These are phyloP conservation scores for Trichocomaceae sp. DNA, from an alignment of 2,329 filamentous ascomycete species.

Conservation along the genomic window DNA sequence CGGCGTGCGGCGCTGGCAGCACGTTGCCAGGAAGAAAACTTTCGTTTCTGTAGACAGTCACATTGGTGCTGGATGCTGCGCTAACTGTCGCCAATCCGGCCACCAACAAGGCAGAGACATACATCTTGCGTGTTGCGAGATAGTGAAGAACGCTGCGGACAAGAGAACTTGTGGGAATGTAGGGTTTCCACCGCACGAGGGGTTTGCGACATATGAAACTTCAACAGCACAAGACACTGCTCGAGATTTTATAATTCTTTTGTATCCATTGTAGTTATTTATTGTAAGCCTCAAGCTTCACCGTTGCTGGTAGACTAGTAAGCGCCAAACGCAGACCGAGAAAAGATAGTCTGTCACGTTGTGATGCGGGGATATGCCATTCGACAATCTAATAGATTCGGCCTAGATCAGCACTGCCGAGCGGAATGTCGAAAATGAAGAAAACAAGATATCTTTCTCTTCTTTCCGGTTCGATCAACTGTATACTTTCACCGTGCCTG, in stretches of 20 bases:
- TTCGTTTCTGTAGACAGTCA: constrained; percentile 18
- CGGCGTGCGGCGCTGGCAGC: constrained; percentile 20
- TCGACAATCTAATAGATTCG: neutral
- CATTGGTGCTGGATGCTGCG: constrained; percentile 14
- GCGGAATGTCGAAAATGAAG: too few relatives aligned
- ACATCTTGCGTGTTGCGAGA: constrained; percentile 13
- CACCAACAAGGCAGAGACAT: constrained; percentile 7
- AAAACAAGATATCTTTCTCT: too few relatives aligned
- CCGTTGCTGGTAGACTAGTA: neutral
- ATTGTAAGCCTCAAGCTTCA: neutral
- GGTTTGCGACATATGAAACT: neutral
- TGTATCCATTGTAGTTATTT: too few relatives aligned
- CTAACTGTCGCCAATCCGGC: constrained; percentile 10
- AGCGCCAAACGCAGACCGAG: neutral
- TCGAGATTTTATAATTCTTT: neutral
- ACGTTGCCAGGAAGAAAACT: constrained; percentile 18
- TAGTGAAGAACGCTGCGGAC: neutral
- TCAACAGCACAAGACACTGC: neutral
- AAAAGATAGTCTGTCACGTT: neutral
- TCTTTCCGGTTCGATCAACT: neutral
- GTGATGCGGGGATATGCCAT: constrained; percentile 5
- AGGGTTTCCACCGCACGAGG: neutral
- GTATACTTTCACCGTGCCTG: constrained; percentile 23
- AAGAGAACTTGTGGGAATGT: neutral
- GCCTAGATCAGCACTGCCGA: neutral